A percentile compares a stretch with the other conserved stretches of the same genome.
These are phyloP conservation scores for Phytophthora agathidicida DNA, from an alignment of 352 stramenopile genomes.

Conservation along the genomic window DNA sequence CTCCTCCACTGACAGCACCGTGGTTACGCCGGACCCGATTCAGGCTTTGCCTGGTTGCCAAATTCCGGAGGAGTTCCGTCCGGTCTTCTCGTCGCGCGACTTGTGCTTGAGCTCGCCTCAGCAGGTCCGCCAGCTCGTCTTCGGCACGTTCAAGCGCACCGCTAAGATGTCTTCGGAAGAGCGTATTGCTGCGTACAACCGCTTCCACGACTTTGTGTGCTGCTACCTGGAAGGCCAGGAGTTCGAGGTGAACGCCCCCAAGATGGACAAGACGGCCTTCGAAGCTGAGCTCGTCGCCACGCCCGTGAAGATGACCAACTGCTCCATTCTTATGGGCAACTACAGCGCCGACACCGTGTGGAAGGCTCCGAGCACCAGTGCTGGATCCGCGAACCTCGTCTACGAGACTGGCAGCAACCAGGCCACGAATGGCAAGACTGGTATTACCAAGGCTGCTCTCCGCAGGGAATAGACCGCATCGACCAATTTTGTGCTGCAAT, in stretches of 20 bases:
- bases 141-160: slow-evolving; percentile 11
- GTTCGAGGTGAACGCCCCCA: slow-evolving; percentile 14
- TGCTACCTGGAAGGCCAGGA: slow-evolving; percentile 23
- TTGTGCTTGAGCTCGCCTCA: slow-evolving; percentile 14
- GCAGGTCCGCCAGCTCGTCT: slow-evolving; percentile 16
- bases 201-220: slow-evolving; percentile 21
- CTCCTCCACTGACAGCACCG: background rate
- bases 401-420: background rate
- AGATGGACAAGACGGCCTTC: slow-evolving; percentile 12
- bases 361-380: background rate
- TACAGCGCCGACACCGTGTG: slow-evolving; percentile 18
- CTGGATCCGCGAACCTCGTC: background rate
- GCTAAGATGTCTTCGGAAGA: slow-evolving; percentile 9
- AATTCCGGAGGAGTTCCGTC: slow-evolving; percentile 11
- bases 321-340: slow-evolving; percentile 9
- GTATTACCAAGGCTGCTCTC: slow-evolving; percentile 1
- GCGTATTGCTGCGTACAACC: slow-evolving; percentile 18
- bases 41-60: slow-evolving; percentile 1
- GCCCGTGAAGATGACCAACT: slow-evolving; percentile 18
- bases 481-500: too few species aligned
- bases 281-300: slow-evolving; percentile 14
- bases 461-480: slow-evolving; percentile 5
- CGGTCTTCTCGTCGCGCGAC: slow-evolving; percentile 18
- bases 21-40: slow-evolving; percentile 3
- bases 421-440: background rate